Evolutionary conservation across 176 grass and related monocot species (phyloP).

Genomic region (Cenchrus purpureus): DNA sequence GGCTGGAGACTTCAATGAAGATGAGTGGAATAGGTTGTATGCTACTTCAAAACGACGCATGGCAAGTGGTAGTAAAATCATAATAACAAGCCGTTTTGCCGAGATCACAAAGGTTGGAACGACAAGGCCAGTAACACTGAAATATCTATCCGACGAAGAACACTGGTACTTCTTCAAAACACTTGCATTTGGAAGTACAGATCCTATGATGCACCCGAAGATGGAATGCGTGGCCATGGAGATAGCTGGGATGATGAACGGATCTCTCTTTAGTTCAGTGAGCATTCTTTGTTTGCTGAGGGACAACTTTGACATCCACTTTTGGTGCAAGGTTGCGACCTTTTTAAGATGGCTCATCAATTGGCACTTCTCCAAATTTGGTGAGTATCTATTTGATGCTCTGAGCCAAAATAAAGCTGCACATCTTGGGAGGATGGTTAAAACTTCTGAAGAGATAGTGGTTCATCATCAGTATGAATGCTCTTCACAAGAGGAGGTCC

Average conservation of each 20-base stretch:
- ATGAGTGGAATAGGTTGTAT: neutral
- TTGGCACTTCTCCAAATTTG: neutral
- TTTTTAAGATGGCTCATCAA: neutral
- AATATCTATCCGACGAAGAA: neutral
- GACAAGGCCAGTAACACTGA: neutral
- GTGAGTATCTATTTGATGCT: neutral
- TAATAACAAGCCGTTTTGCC: neutral
- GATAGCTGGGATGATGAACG: neutral
- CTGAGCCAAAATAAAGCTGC: neutral
- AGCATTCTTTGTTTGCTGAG: neutral
- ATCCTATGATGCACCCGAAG: neutral
- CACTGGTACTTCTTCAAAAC: conserved; percentile 25
- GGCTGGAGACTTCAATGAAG: neutral
- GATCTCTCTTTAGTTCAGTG: no score
- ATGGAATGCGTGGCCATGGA: neutral
- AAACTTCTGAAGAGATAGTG: no score
- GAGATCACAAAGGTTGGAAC: neutral
- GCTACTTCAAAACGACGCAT: neutral
- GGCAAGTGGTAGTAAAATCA: conserved; percentile 13
- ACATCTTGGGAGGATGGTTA: neutral
- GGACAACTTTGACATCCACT: no score
- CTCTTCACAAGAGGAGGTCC: neutral
- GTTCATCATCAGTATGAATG: no score
- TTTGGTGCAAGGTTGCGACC: neutral
- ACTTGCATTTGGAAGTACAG: neutral